These are phyloP conservation scores for Rubia peregrina DNA, from an alignment of 305 asterid species.

Conservation along the genomic window DNA sequence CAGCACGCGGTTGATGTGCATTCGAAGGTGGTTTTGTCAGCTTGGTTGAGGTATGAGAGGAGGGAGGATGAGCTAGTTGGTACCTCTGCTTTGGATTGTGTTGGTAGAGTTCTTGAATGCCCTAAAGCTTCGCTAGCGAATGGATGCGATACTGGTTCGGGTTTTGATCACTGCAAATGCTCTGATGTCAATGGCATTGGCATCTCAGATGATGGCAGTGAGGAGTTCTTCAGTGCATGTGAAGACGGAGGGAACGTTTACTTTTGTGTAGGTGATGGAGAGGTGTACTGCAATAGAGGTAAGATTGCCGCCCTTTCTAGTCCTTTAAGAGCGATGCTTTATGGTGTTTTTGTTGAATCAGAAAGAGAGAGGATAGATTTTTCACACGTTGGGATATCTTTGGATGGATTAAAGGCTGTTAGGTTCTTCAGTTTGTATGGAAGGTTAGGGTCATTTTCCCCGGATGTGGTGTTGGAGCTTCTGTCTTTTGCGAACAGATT, in stretches of 20 bases:
- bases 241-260: constrained; percentile 28
- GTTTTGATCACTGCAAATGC: constrained; percentile 38
- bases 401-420: constrained; percentile 43
- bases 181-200: background rate
- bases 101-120: constrained; percentile 48
- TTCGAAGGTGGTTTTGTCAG: constrained; percentile 44
- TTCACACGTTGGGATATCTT: constrained; percentile 43
- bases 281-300: constrained; percentile 37
- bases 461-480: constrained; percentile 40
- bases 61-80: constrained; percentile 51
- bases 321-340: constrained; percentile 46
- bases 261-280: constrained; percentile 39
- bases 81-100: constrained; percentile 40
- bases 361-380: constrained; percentile 39
- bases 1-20: constrained; percentile 45
- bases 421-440: constrained; percentile 32
- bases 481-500: constrained; percentile 51
- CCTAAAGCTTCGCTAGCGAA: constrained; percentile 35
- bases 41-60: constrained; percentile 62
- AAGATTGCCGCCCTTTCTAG: constrained; percentile 44
- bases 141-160: constrained; percentile 39
- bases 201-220: constrained; percentile 9
- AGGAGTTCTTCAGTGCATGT: constrained; percentile 15
- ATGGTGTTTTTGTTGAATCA: constrained; percentile 45
- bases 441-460: constrained; percentile 33